Conservation (phyloP, 352 stramenopile genomes). For the Phytopythium litorale region DNA sequence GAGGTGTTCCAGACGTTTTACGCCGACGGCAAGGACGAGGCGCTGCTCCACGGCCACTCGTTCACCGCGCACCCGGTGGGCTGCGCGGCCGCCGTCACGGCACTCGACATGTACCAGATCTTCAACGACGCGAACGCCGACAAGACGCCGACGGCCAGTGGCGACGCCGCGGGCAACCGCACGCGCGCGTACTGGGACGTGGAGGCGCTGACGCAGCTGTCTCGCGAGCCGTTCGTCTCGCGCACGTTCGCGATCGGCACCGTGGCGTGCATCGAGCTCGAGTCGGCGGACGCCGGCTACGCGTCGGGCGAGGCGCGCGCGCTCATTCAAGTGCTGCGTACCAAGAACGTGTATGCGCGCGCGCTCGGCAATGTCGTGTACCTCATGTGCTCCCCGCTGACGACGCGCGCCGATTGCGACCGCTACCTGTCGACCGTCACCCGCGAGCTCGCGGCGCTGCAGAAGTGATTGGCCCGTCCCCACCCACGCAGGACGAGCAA, state of each 20-base stretch:
- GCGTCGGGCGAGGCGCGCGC: slow-evolving; percentile 57
- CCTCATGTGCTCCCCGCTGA: slow-evolving; percentile 83
- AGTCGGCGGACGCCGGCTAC: slow-evolving; percentile 57
- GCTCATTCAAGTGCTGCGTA: slow-evolving; percentile 55
- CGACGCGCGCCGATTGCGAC: slow-evolving; percentile 53
- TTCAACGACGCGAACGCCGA: slow-evolving; percentile 26
- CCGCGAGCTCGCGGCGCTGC: slow-evolving; percentile 38
- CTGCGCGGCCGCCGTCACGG: slow-evolving; percentile 85
- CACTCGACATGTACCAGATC: slow-evolving; percentile 86
- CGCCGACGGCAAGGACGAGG: slow-evolving; percentile 80
- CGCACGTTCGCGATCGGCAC: slow-evolving; percentile 78
- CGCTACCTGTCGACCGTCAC: slow-evolving; percentile 52
- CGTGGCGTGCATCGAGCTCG: slow-evolving; percentile 70
- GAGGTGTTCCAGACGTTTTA: slow-evolving; percentile 91
- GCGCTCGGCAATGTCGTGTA: slow-evolving; percentile 83
- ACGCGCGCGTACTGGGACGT: slow-evolving; percentile 63
- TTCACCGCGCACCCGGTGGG: slow-evolving; percentile 91
- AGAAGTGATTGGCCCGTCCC: slow-evolving; percentile 8
- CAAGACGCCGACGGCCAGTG: slow-evolving; percentile 5
- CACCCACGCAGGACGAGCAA: background rate
- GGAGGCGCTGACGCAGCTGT: slow-evolving; percentile 40
- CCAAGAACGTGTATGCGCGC: slow-evolving; percentile 72
- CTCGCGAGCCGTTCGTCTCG: slow-evolving; percentile 39
- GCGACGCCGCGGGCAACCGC: slow-evolving; percentile 16
- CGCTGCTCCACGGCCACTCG: slow-evolving; percentile 90